These are phyloP conservation scores for Pseudogymnoascus sp. DNA, from an alignment of 2,329 filamentous ascomycete species.

Conservation along the genomic window DNA sequence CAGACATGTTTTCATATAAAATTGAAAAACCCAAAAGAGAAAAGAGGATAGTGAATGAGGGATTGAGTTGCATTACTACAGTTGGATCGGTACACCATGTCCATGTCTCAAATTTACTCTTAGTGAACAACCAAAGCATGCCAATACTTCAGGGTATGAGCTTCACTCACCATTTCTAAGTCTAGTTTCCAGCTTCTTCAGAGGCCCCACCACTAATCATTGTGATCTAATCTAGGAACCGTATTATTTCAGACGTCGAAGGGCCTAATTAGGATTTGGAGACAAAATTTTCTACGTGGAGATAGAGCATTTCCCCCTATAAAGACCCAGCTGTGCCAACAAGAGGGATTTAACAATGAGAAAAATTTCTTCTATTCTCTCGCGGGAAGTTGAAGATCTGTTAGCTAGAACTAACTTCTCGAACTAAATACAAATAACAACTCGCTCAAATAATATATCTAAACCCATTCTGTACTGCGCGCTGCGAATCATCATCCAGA, in stretches of 20 bases:
- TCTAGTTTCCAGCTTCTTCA: not conserved
- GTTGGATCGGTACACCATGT: not conserved
- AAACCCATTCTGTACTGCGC: conserved; percentile 7
- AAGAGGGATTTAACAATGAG: not conserved
- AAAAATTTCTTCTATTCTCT: not conserved
- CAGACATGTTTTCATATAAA: not conserved
- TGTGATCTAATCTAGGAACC: too few species aligned
- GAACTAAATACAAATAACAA: not conserved
- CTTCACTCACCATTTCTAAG: not conserved
- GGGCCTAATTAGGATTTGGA: not conserved
- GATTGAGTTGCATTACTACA: not conserved
- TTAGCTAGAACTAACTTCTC: too few species aligned
- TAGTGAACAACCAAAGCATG: not conserved
- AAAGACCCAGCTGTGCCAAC: not conserved
- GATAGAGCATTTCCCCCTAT: not conserved
- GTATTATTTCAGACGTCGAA: not conserved
- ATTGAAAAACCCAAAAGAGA: not conserved
- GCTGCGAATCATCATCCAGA: conserved; percentile 7
- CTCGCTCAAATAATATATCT: conserved; percentile 10
- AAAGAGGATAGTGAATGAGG: not conserved
- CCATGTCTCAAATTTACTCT: not conserved
- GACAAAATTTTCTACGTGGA: not conserved
- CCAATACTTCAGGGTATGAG: not conserved
- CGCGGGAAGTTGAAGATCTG: not conserved
- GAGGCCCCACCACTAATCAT: not conserved